These are phyloP conservation scores for Elymus sibiricus DNA, from an alignment of 176 grass and related monocot genomes.

Conservation along the genomic window DNA sequence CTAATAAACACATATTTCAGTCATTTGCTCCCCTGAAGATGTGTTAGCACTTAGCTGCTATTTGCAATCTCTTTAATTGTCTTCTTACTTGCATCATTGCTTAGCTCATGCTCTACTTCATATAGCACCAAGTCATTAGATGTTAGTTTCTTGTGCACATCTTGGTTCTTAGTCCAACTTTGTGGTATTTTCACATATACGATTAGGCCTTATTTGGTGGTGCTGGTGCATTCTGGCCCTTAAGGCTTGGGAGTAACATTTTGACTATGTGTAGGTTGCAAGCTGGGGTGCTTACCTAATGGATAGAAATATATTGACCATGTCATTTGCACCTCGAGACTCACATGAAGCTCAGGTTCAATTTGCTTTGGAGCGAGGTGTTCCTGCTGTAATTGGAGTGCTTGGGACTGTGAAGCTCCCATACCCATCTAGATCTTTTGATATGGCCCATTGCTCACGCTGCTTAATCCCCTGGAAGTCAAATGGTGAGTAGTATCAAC, in stretches of 20 bases:
- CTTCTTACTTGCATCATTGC: conserved; percentile 14
- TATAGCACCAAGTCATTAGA: conserved; percentile 27
- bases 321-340: conserved; percentile 85
- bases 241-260: conserved; percentile 22
- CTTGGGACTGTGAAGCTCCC: conserved; percentile 81
- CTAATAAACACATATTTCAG: neutral
- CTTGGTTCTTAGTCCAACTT: neutral
- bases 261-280: conserved; percentile 45
- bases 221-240: conserved; percentile 12
- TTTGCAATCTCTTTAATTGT: neutral
- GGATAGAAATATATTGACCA: conserved; percentile 75
- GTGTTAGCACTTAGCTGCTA: neutral
- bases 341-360: conserved; percentile 69
- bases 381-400: conserved; percentile 78
- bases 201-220: neutral
- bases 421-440: conserved; percentile 71
- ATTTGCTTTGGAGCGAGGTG: conserved; percentile 81
- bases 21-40: conserved; percentile 30
- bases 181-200: neutral
- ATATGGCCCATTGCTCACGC: conserved; percentile 81
- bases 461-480: conserved; percentile 73
- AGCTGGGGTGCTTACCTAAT: conserved; percentile 81
- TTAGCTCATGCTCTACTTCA: conserved; percentile 20
- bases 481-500: conserved; percentile 56
- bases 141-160: neutral